Percentiles rank a stretch among this genome's conserved stretches.
phyloP scores from a whole-genome alignment of 352 stramenopile species.

The Pseudoperonospora humuli region DNA sequence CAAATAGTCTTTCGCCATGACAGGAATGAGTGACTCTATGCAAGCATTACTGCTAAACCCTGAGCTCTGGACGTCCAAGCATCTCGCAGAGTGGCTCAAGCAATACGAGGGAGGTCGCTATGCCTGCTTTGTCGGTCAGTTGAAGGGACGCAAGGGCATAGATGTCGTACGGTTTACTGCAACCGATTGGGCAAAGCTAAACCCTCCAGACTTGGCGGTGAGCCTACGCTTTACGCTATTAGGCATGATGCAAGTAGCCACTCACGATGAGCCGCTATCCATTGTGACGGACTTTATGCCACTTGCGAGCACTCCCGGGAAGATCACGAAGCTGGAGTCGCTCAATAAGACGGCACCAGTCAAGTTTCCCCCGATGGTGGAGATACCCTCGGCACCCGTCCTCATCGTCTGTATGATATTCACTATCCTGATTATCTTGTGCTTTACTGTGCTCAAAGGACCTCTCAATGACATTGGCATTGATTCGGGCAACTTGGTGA shows the following conservation, averaged over 20 bases:
- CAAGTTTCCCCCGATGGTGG: constrained; percentile 79
- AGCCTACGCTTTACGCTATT: constrained; percentile 82
- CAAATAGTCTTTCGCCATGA: too few species aligned
- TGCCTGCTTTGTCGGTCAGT: constrained; percentile 33
- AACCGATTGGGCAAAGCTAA: constrained; percentile 44
- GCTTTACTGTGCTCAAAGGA: constrained; percentile 68
- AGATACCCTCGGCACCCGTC: constrained; percentile 57
- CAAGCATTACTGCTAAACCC: constrained; percentile 72
- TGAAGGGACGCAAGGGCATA: constrained; percentile 53
- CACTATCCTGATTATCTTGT: constrained; percentile 45
- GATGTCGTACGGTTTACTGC: constrained; percentile 66
- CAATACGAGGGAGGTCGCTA: constrained; percentile 73
- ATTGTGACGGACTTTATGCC: constrained; percentile 79
- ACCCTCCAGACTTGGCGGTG: constrained; percentile 55
- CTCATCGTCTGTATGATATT: constrained; percentile 43
- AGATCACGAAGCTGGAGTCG: constrained; percentile 12
- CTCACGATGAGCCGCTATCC: constrained; percentile 43
- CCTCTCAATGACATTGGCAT: constrained; percentile 46
- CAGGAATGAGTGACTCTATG: too few species aligned
- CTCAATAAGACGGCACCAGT: constrained; percentile 29
- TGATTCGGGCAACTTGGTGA: constrained; percentile 55
- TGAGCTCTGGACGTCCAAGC: constrained; percentile 71
- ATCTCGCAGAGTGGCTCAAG: constrained; percentile 69
- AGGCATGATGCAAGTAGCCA: constrained; percentile 78
- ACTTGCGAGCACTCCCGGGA: constrained; percentile 17